phyloP scores from a whole-genome alignment of 192 early-diverging fungal genomes.

The Dissophora globulifera region DNA sequence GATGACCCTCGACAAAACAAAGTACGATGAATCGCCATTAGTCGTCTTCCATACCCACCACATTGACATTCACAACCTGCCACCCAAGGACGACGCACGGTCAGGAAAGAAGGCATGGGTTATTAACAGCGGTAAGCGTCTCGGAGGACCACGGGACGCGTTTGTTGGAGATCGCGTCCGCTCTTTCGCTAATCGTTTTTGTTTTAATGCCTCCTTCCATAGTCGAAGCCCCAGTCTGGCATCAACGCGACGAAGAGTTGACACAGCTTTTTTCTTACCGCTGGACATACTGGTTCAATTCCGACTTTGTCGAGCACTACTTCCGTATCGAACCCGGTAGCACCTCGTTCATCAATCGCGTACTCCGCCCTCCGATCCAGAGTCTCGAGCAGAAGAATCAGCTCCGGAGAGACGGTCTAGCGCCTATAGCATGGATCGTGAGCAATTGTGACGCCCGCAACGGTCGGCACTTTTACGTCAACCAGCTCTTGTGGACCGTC shows the following conservation, averaged over 20 bases:
- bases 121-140: constrained; percentile 14
- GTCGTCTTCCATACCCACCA: constrained; percentile 17
- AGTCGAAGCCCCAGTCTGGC: constrained; percentile 16
- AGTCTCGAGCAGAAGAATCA: constrained; percentile 19
- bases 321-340: constrained; percentile 7
- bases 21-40: constrained; percentile 14
- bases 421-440: constrained; percentile 47
- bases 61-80: constrained; percentile 16
- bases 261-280: constrained; percentile 21
- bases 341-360: not conserved
- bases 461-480: constrained; percentile 39
- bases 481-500: constrained; percentile 41
- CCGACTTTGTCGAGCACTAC: constrained; percentile 29
- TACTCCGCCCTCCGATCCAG: constrained; percentile 8
- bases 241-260: constrained; percentile 12
- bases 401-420: constrained; percentile 13
- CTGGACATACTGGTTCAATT: constrained; percentile 21
- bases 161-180: too few species aligned
- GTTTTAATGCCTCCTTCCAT: too few species aligned
- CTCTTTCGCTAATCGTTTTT: too few species aligned
- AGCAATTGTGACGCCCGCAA: constrained; percentile 28
- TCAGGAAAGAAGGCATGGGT: constrained; percentile 11
- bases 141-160: too few species aligned
- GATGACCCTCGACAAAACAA: constrained; percentile 19
- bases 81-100: constrained; percentile 1